Evolutionary conservation across 2,329 filamentous ascomycete species (phyloP), one percentile per base, ranked within the genome.

Genomic region (Lachnellula arida): DNA sequence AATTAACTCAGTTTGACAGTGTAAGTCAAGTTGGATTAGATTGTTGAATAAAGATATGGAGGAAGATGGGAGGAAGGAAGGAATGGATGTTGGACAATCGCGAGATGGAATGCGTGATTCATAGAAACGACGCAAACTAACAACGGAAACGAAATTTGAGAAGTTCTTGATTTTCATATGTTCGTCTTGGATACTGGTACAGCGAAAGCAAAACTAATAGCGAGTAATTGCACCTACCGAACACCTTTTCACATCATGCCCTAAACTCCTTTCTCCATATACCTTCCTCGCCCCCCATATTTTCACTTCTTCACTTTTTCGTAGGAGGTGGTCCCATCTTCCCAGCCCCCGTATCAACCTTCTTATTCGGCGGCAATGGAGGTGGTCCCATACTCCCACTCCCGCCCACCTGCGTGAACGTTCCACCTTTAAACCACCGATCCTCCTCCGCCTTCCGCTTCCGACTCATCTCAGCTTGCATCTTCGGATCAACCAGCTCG

Each of bases 361-460:
- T 91, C 77, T 97, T 97, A 53, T 75, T 80, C 61, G 66, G 65
- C 62, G 62, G 60, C 11, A 93, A 70, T 2, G 80, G 80, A 15
- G 93, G 91, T 40, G 95, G 87, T 73, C 92, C 96, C 80, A 97
- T 96, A 0, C 84, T 87, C 11, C 78, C 83, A 59, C 79, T 77
- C 7, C 76, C 75, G 9, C 85, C 85, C 54, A 96, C 82, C 71
- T 97, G 92, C 8, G 94, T 97, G 69, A 99, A 99, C 0, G 90
- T 92, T n/a, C 94, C 94, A 47, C 91, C 89, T 73, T 94, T 96
- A 78, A 99, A 99, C 87, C 91, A 99, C 39, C 91, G 80, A 70
- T 97, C 93, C 70, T 96, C 91, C 61, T 97, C 94, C 0, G 91
- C 92, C 71, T 96, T 95, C 61, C 91, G 80, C 77, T 97, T 97